Conservation (phyloP, 495 filamentous ascomycete species). For the Penicillium argentinense region DNA sequence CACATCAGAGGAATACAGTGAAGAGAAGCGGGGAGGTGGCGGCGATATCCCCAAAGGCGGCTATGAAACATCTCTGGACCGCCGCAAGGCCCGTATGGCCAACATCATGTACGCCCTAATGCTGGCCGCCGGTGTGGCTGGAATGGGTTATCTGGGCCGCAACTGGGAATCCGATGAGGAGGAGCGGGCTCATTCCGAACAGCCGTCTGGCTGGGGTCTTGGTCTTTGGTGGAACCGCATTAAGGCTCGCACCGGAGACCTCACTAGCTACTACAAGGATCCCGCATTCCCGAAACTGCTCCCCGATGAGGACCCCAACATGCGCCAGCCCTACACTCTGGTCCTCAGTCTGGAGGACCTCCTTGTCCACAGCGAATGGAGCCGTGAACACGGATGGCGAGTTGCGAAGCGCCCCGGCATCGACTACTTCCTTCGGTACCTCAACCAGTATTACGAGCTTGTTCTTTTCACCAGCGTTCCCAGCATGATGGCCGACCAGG, state of each 20-base stretch:
- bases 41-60: slow-evolving; percentile 73
- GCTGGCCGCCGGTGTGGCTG: slow-evolving; percentile 49
- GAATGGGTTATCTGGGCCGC: slow-evolving; percentile 71
- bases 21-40: slow-evolving; percentile 38
- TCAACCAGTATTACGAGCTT: slow-evolving; percentile 96
- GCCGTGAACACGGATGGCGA: slow-evolving; percentile 90
- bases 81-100: slow-evolving; percentile 67
- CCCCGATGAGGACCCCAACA: slow-evolving; percentile 79
- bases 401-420: slow-evolving; percentile 92
- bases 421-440: slow-evolving; percentile 95
- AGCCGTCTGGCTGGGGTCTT: slow-evolving; percentile 72
- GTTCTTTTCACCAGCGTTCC: slow-evolving; percentile 91
- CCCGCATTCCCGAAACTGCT: slow-evolving; percentile 92
- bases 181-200: slow-evolving; percentile 60
- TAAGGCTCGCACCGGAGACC: slow-evolving; percentile 67
- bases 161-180: slow-evolving; percentile 82
- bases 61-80: slow-evolving; percentile 88
- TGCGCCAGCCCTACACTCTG: slow-evolving; percentile 87
- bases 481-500: slow-evolving; percentile 75
- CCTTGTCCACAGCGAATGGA: slow-evolving; percentile 91
- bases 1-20: slow-evolving; percentile 44
- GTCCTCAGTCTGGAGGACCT: slow-evolving; percentile 92
- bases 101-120: slow-evolving; percentile 62
- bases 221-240: slow-evolving; percentile 75
- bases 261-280: slow-evolving; percentile 90